Evolutionary conservation across 768 basidiomycete species (phyloP), one percentile per base, ranked within the genome.

Genomic region (Ramaria sp.): DNA sequence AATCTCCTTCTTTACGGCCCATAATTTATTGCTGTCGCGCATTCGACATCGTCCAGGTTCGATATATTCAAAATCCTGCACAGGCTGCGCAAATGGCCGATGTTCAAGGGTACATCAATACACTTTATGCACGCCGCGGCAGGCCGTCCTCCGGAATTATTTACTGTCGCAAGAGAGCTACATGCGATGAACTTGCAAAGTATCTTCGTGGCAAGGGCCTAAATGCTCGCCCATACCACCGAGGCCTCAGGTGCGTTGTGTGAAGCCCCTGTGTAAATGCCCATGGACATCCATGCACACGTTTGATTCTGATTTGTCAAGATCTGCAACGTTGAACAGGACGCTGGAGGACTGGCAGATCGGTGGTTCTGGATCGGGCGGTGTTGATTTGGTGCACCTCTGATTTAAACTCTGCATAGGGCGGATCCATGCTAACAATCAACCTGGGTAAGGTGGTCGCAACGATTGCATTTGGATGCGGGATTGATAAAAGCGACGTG

Each of bases 381-480:
- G 75, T 22, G 73, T 85, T 3, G 86, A 89, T 56, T 75, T 89
- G 22, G 83, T 67, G 3, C 7, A n/a, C n/a, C n/a, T 9, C 53
- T 47, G 12, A 3, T 13, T 37, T 37, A 9, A 37, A 37, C 34
- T 1, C 10, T 33, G 20, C 42, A 17, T 19, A 24, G n/a, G 47
- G 45, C 47, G 20, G 52, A 20, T 41, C 42, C 34, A 43, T 17
- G 10, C 42, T 43, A 19, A 43, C 42, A 13, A 13, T 13, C 42
- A 43, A 43, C 20, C n/a, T 43, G 17, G 34, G 13, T 7, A 42
- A 86, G 84, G 83, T 88, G 43, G 82, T 86, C 24, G 86, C 86
- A 10, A 88, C 88, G 0, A 79, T 91, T 51, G 89, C 89, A 4
- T 92, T 91, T 62, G 90, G 90, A 1, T 82, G 91, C 71, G 89